phyloP scores from a whole-genome alignment of 257 asterid species.

The Solanum peruvianum region DNA sequence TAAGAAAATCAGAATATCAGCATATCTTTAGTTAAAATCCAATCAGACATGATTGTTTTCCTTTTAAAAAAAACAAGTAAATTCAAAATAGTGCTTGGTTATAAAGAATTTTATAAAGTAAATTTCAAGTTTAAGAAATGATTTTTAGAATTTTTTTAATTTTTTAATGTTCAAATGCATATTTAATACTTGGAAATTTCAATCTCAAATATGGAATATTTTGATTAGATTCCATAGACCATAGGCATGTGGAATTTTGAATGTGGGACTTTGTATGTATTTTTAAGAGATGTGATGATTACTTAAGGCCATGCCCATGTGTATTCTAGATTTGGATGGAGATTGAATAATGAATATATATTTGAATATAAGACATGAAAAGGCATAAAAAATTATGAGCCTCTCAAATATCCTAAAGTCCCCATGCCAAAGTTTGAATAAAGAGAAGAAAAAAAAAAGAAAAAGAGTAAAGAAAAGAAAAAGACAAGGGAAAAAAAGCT shows the following conservation, averaged over 20 bases:
- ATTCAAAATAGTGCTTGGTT: not conserved
- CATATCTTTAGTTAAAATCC: not conserved
- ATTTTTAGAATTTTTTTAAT: not conserved
- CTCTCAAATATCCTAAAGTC: not conserved
- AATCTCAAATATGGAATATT: not conserved
- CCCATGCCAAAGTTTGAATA: not conserved
- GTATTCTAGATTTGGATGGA: conserved; percentile 6
- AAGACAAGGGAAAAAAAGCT: not conserved
- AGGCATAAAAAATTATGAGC: not conserved
- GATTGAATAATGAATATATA: not conserved
- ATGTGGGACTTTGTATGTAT: conserved; percentile 5
- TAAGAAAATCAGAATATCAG: not conserved
- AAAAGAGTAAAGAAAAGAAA: not conserved
- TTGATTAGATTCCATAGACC: conserved; percentile 24
- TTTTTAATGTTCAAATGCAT: not conserved
- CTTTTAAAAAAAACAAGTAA: not conserved
- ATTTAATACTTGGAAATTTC: not conserved
- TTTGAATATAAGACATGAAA: not conserved
- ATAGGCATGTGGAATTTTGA: conserved; percentile 11
- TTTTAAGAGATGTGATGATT: conserved; percentile 17
- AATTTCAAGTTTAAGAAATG: not conserved
- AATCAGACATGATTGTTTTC: too few species aligned
- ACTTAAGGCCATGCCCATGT: conserved; percentile 11
- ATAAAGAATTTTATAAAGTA: not conserved
- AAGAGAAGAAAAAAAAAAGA: not conserved